These are phyloP conservation scores for Lactarius hengduanensis DNA, from an alignment of 768 basidiomycete genomes.

Conservation along the genomic window DNA sequence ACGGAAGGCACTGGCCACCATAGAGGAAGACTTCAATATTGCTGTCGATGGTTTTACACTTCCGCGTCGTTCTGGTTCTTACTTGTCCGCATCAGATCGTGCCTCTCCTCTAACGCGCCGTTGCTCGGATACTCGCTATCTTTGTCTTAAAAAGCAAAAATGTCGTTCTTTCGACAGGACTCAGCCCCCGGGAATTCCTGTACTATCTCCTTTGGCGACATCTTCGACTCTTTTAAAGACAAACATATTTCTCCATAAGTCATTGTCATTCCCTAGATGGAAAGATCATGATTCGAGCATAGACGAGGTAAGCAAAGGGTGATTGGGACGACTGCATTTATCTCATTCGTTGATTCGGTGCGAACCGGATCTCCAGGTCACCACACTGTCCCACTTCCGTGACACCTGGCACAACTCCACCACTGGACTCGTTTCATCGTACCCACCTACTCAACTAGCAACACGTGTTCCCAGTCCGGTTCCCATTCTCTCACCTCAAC, in stretches of 20 bases:
- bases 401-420: background rate
- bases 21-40: background rate
- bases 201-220: background rate
- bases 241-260: background rate
- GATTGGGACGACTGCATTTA: no score
- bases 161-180: background rate
- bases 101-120: background rate
- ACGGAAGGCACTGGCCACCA: background rate
- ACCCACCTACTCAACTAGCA: slow-evolving; percentile 16
- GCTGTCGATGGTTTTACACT: background rate
- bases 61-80: background rate
- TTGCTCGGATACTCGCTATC: background rate
- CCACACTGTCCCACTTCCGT: background rate
- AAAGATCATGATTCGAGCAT: background rate
- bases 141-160: slow-evolving; percentile 13
- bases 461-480: slow-evolving; percentile 14
- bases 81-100: slow-evolving; percentile 18
- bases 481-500: background rate
- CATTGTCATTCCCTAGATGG: background rate
- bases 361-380: background rate
- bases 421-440: background rate
- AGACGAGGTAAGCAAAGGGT: background rate
- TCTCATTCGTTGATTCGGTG: background rate
- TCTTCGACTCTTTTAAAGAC: background rate
- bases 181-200: background rate